phyloP scores from a whole-genome alignment of 148 eudicot genomes.

The Camellia lanceoleosa region DNA sequence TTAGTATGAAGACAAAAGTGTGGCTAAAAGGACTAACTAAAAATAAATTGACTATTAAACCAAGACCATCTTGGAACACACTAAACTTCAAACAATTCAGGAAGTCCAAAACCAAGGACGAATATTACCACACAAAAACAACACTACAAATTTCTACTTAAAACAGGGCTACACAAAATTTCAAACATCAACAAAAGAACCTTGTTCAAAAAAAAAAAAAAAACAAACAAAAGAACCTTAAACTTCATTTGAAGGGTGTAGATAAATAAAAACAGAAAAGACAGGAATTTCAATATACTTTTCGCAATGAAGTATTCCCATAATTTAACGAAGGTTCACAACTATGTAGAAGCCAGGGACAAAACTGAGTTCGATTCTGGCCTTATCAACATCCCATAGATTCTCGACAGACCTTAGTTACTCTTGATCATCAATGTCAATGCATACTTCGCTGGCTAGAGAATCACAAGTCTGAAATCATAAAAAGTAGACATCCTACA shows the following conservation, averaged over 20 bases:
- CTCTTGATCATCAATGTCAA: no score
- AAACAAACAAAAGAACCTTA: not conserved
- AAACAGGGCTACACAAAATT: not conserved
- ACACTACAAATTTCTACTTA: not conserved
- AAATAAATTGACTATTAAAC: not conserved
- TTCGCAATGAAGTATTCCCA: no score
- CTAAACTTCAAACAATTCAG: not conserved
- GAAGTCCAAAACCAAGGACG: not conserved
- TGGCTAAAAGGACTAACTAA: not conserved
- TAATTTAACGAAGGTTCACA: no score
- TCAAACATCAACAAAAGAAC: not conserved
- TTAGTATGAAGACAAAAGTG: not conserved
- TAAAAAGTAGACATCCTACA: no score
- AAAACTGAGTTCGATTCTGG: no score
- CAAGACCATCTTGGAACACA: not conserved
- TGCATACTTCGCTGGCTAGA: no score
- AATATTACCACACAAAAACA: not conserved
- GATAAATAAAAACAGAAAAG: not conserved
- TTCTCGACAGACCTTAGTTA: no score
- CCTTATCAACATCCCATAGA: no score
- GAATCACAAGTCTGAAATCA: no score
- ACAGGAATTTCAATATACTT: no score
- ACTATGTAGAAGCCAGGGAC: no score
- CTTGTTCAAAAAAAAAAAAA: not conserved
- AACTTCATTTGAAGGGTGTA: not conserved